These are phyloP conservation scores for Lodderomyces parapsilosis DNA, from an alignment of 1,139 yeast genomes.

Conservation along the genomic window DNA sequence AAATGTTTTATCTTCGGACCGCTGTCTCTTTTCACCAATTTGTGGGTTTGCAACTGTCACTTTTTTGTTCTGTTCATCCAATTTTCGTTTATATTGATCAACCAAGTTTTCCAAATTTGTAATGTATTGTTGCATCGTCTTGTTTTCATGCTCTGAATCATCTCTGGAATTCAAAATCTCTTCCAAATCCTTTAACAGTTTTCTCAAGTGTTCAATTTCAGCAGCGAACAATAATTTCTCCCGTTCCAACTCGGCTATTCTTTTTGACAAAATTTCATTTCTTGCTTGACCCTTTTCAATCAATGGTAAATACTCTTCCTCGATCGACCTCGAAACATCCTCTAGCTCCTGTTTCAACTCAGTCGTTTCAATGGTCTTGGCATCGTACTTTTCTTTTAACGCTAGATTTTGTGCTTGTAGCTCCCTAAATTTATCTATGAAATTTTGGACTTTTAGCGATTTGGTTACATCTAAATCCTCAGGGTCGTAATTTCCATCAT, in stretches of 20 bases:
- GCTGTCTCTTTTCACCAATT: conserved; percentile 25
- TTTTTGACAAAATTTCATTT: conserved; percentile 21
- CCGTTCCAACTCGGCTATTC: conserved; percentile 46
- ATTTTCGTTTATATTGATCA: conserved; percentile 57
- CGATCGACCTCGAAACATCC: conserved; percentile 11
- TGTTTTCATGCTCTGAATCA: conserved; percentile 18
- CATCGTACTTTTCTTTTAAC: conserved; percentile 35
- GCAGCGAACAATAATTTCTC: conserved; percentile 55
- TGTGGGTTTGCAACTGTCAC: conserved; percentile 4
- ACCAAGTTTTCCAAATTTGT: conserved; percentile 50
- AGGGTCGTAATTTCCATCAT: conserved; percentile 2
- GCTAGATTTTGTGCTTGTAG: conserved; percentile 39
- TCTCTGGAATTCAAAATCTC: conserved; percentile 14
- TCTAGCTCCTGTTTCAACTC: conserved; percentile 24
- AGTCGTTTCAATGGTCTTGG: conserved; percentile 12
- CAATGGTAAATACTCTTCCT: conserved; percentile 18
- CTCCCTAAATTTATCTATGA: conserved; percentile 34
- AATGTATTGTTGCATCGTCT: conserved; percentile 35
- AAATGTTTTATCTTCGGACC: conserved; percentile 21
- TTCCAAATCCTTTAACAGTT: conserved; percentile 36
- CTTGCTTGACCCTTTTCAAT: conserved; percentile 17
- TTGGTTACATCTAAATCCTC: conserved; percentile 16
- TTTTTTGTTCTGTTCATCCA: conserved; percentile 25
- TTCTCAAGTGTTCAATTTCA: conserved; percentile 61
- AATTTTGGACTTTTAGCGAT: conserved; percentile 23